Base-by-base conservation (phyloP, 2,329 filamentous ascomycete genomes). In the Aschersonia sp. region DNA sequence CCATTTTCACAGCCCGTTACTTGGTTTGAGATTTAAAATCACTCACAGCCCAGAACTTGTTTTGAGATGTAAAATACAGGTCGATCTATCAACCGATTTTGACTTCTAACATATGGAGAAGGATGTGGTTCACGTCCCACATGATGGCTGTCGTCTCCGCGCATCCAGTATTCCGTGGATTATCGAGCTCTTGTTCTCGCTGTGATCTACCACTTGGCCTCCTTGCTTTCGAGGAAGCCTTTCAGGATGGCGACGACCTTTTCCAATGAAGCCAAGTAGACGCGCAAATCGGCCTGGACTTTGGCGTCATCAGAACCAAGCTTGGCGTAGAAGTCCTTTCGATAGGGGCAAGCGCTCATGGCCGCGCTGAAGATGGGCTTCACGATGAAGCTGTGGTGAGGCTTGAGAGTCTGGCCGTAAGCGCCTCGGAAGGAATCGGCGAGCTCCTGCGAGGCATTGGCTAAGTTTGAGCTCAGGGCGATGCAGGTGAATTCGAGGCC, bases 401-500 rank as follows among this genome's bases (percentile, higher is more conserved):
- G 85, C 72, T 94, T 95, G 58, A 98, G 83, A 45, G 90, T 95
- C 58, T 71, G 73, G 62, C 76, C 77, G 70, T 98, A 98, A 56
- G 89, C 86, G 48, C 71, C 69, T 58, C 85, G 82, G 83, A 98
- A 98, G 44, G 88, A 95, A 55, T 78, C 74, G 51, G 84, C 74
- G 52, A 98, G 84, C 68, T 95, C 88, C 61, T 87, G 77, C 54
- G 63, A 56, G 47, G 77, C 60, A 59, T 83, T 80, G 59, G 74
- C 66, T 54, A 88, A 59, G 70, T 94, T 95, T 63, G 82, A 74
- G 60, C 79, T 79, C 52, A 98, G 81, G 50, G 85, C 85, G 64
- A 87, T 81, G 61, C 81, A 80, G 54, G 90, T 97, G 72, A 98
- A 98, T 62, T 95, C 87, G 60, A 97, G 84, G 51, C 84, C 92